Evolutionary conservation across 1,139 yeast species (phyloP).

Genomic region (Geotrichum australiense): DNA sequence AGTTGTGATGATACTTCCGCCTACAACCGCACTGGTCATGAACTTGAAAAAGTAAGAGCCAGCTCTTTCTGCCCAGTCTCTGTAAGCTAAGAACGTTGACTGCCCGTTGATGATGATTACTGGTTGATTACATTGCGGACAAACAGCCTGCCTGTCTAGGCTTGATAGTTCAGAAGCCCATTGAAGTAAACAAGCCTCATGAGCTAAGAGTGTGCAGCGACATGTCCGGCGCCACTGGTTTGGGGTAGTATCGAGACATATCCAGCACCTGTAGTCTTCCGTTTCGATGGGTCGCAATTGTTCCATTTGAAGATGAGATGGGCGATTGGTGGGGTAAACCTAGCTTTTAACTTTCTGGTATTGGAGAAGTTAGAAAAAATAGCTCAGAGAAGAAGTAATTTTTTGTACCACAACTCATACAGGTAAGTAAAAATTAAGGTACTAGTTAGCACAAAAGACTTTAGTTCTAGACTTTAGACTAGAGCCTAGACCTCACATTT

Average conservation of each 20-base stretch:
- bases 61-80: constrained; percentile 26
- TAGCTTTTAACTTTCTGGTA: too few species aligned
- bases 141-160: constrained; percentile 25
- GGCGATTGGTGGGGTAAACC: too few species aligned
- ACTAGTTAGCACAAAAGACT: too few species aligned
- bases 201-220: constrained; percentile 38
- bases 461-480: too few species aligned
- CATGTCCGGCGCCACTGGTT: constrained; percentile 42
- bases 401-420: too few species aligned
- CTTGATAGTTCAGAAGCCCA: constrained; percentile 33
- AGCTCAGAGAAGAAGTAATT: too few species aligned
- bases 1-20: constrained; percentile 28
- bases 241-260: constrained; percentile 39
- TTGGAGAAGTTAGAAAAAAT: too few species aligned
- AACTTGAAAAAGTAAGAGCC: constrained; percentile 22
- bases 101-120: constrained; percentile 30
- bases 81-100: constrained; percentile 26
- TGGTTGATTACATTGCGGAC: constrained; percentile 42
- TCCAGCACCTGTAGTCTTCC: constrained; percentile 37
- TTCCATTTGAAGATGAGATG: too few species aligned
- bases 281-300: constrained; percentile 10
- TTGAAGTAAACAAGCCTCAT: constrained; percentile 39
- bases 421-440: too few species aligned
- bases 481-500: too few species aligned
- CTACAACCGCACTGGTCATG: constrained; percentile 27